Conservation (phyloP, 2,329 filamentous ascomycete species). For the Talaromyces sp. region DNA sequence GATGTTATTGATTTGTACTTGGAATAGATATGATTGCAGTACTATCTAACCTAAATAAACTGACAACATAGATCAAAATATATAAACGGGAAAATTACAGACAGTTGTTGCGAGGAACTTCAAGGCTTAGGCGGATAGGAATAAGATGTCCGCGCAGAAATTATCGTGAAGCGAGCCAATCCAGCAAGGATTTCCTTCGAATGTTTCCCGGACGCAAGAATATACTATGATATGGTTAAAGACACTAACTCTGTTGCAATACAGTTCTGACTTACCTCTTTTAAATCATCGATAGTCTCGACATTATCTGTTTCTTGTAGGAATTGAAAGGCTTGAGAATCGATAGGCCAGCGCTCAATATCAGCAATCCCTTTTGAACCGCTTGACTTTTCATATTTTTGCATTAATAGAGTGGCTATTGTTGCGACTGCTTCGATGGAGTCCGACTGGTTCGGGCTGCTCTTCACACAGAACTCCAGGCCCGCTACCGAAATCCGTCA, state of each 20-base stretch:
- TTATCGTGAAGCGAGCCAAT: conserved; percentile 14
- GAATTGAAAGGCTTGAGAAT: neutral
- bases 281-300: neutral
- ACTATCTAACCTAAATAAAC: neutral
- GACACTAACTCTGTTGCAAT: conserved; percentile 11
- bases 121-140: neutral
- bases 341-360: neutral
- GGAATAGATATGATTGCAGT: neutral
- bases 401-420: neutral
- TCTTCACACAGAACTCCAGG: neutral
- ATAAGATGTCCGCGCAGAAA: conserved; percentile 16
- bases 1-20: neutral
- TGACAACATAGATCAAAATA: neutral
- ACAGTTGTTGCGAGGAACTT: neutral
- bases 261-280: neutral
- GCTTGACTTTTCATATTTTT: neutral
- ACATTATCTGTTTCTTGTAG: neutral
- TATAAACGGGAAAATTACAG: neutral
- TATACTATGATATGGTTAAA: conserved; percentile 12
- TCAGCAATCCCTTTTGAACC: neutral
- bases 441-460: neutral
- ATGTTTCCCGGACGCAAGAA: conserved; percentile 10
- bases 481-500: neutral
- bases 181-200: conserved; percentile 11
- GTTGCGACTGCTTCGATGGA: neutral